Conservation (phyloP, 2,329 filamentous ascomycete species). For the Bipolaris sorokiniana region DNA sequence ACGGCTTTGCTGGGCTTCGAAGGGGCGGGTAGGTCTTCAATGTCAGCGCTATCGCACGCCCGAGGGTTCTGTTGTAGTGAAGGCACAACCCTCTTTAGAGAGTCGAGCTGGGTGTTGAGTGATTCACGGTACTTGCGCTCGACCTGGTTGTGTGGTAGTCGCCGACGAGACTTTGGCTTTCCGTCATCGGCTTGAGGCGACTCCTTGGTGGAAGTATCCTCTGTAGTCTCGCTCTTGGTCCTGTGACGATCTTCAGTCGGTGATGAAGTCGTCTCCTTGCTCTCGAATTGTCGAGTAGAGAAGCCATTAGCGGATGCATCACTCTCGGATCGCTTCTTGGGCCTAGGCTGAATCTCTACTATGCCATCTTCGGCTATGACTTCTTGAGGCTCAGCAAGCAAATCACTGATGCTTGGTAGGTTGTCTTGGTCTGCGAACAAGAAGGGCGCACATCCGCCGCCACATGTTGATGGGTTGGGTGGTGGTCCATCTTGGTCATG, state of each 20-base stretch:
- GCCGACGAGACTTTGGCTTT: conserved; percentile 45
- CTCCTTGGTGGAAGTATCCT: conserved; percentile 36
- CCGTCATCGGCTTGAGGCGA: conserved; percentile 30
- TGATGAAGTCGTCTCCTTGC: conserved; percentile 23
- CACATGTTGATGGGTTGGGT: conserved; percentile 50
- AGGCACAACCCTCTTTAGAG: conserved; percentile 49
- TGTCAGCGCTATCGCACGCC: conserved; percentile 49
- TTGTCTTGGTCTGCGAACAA: conserved; percentile 46
- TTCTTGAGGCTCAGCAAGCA: conserved; percentile 40
- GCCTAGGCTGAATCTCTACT: conserved; percentile 46
- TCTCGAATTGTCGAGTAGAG: conserved; percentile 40
- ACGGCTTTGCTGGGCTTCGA: conserved; percentile 55
- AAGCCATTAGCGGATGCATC: conserved; percentile 37
- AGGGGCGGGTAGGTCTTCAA: conserved; percentile 52
- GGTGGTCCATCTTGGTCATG: conserved; percentile 47
- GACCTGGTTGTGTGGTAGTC: conserved; percentile 54
- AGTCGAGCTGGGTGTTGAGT: conserved; percentile 55
- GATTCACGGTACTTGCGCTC: conserved; percentile 56
- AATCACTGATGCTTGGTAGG: conserved; percentile 39
- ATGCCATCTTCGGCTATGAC: conserved; percentile 44
- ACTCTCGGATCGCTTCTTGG: conserved; percentile 48
- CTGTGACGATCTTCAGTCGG: conserved; percentile 26
- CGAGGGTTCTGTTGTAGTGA: conserved; percentile 48
- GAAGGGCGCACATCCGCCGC: conserved; percentile 50
- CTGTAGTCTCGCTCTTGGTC: conserved; percentile 43